Conservation (phyloP, 108 stramenopile genomes). For the Pseudonitzschia delicatissima region DNA sequence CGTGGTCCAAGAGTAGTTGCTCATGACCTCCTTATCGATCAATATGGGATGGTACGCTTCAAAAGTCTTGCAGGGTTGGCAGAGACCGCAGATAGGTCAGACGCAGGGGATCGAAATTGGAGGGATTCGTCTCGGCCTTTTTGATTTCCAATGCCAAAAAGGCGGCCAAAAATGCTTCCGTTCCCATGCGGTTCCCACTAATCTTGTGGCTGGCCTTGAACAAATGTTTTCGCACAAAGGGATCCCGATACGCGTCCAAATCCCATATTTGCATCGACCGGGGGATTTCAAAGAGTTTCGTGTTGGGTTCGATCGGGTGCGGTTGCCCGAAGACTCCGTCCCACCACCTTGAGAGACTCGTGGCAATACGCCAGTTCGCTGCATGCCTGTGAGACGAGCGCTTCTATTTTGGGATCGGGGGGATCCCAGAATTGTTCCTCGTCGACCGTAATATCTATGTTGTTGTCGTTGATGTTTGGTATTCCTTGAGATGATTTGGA, state of each 20-base stretch:
- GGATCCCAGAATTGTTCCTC: constrained; percentile 11
- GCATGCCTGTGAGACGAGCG: constrained; percentile 22
- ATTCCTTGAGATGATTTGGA: neutral
- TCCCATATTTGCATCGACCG: constrained; percentile 79
- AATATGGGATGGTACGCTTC: constrained; percentile 48
- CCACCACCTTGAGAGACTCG: neutral
- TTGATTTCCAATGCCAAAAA: constrained; percentile 38
- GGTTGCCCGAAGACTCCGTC: constrained; percentile 22
- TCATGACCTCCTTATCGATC: constrained; percentile 27
- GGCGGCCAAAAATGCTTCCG: constrained; percentile 70
- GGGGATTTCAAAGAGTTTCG: constrained; percentile 60
- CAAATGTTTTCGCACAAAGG: constrained; percentile 45
- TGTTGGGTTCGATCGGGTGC: constrained; percentile 37
- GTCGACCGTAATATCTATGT: neutral
- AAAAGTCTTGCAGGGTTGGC: constrained; percentile 47
- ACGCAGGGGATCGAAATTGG: constrained; percentile 15
- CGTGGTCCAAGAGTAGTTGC: constrained; percentile 32
- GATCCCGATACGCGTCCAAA: constrained; percentile 74
- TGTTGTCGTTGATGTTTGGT: neutral
- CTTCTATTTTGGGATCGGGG: constrained; percentile 14
- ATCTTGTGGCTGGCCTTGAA: constrained; percentile 56
- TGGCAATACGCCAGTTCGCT: constrained; percentile 18
- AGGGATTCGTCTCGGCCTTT: constrained; percentile 6
- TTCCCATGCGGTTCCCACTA: constrained; percentile 53
- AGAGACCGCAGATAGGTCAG: constrained; percentile 35